phyloP scores from a whole-genome alignment of 441 rosid genomes.

The Geranium incanum region DNA sequence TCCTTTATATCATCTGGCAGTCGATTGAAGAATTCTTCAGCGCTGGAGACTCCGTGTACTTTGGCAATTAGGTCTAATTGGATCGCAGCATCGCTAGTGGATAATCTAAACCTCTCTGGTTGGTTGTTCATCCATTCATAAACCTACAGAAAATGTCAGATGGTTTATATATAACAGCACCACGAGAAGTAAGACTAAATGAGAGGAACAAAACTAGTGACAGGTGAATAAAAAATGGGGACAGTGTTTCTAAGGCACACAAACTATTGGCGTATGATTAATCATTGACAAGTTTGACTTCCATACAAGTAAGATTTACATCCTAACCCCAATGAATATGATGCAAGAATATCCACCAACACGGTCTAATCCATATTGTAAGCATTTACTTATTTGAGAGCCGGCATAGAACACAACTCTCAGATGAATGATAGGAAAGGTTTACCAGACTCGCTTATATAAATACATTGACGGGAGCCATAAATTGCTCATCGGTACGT shows the following conservation, averaged over 20 bases:
- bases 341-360: not conserved
- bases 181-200: not conserved
- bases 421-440: not conserved
- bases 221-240: too few species aligned
- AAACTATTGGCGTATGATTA: too few species aligned
- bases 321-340: not conserved
- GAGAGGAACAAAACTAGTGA: not conserved
- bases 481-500: not conserved
- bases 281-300: not conserved
- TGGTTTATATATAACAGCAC: not conserved
- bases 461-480: not conserved
- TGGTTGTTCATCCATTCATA: conserved; percentile 85
- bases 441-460: not conserved
- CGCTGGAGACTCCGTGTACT: conserved; percentile 67
- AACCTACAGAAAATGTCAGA: conserved; percentile 35
- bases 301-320: not conserved
- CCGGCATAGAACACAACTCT: not conserved
- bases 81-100: conserved; percentile 86
- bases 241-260: too few species aligned
- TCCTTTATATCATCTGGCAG: conserved; percentile 61
- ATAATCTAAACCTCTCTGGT: conserved; percentile 57
- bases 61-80: conserved; percentile 78
- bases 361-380: not conserved
- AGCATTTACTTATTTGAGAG: not conserved
- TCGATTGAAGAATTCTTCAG: conserved; percentile 49